Conservation (phyloP, 2,329 filamentous ascomycete genomes). For the Verticillium dahliae region DNA sequence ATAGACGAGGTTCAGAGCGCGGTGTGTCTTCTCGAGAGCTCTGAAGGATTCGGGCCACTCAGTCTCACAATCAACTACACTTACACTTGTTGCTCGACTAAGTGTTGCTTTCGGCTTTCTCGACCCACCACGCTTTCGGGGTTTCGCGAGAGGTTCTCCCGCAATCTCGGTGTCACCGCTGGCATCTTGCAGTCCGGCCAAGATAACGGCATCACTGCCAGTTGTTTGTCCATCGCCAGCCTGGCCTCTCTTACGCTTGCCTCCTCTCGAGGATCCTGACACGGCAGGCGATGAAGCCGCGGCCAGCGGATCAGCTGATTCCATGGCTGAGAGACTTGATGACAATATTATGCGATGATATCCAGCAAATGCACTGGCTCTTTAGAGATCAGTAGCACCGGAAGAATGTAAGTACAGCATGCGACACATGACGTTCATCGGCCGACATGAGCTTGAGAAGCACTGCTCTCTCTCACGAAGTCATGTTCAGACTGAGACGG, state of each 20-base stretch:
- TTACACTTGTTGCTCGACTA: conserved; percentile 6
- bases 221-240: not conserved
- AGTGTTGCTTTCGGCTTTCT: conserved; percentile 11
- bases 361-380: too few species aligned
- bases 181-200: not conserved
- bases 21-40: conserved; percentile 67
- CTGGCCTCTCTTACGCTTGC: not conserved
- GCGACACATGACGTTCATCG: too few species aligned
- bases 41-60: conserved; percentile 73
- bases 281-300: not conserved
- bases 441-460: too few species aligned
- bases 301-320: not conserved
- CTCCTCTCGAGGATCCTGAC: not conserved
- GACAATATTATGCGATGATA: too few species aligned
- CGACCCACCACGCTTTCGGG: conserved; percentile 3
- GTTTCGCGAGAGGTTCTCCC: not conserved
- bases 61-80: conserved; percentile 24
- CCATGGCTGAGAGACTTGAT: not conserved
- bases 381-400: too few species aligned
- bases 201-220: not conserved
- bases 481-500: too few species aligned
- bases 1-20: conserved; percentile 84
- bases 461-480: too few species aligned
- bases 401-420: too few species aligned
- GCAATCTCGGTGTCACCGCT: not conserved